phyloP scores from a whole-genome alignment of 73 alveolate species.

The Paramecium caudatum region DNA sequence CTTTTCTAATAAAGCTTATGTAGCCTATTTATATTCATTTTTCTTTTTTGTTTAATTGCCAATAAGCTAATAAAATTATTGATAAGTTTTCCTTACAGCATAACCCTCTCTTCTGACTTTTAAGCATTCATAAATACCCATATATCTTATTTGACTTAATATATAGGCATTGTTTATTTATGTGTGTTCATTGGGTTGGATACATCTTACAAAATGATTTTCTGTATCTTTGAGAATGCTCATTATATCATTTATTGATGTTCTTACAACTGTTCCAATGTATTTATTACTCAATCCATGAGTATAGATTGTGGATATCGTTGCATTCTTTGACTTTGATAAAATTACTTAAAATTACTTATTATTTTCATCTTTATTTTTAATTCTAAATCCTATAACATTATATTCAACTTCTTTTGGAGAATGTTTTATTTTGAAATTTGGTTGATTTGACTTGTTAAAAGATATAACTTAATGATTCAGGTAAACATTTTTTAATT shows the following conservation, averaged over 20 bases:
- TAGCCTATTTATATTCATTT: conserved; percentile 7
- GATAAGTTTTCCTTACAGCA: conserved; percentile 66
- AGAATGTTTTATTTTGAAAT: conserved; percentile 84
- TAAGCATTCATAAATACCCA: conserved; percentile 48
- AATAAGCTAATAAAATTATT: conserved; percentile 1
- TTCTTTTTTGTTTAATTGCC: not conserved
- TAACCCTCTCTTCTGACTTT: conserved; percentile 64
- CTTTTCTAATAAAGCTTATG: not conserved
- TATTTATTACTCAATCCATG: not conserved
- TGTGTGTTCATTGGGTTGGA: conserved; percentile 60
- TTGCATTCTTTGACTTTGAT: conserved; percentile 13
- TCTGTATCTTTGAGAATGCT: conserved; percentile 5
- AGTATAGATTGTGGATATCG: conserved; percentile 54
- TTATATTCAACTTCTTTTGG: conserved; percentile 93
- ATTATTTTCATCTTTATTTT: conserved; percentile 92
- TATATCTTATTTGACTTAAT: conserved; percentile 32
- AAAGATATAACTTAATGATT: conserved; percentile 70
- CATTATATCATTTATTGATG: conserved; percentile 61
- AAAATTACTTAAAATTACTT: conserved; percentile 50
- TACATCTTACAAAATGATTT: conserved; percentile 71
- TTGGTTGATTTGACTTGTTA: conserved; percentile 68
- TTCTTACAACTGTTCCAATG: conserved; percentile 48
- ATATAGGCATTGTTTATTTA: conserved; percentile 1
- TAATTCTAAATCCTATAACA: conserved; percentile 88
- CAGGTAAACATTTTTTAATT: conserved; percentile 68